Base-by-base conservation (phyloP, 352 stramenopile genomes). In the Pythium rishiriense region DNA sequence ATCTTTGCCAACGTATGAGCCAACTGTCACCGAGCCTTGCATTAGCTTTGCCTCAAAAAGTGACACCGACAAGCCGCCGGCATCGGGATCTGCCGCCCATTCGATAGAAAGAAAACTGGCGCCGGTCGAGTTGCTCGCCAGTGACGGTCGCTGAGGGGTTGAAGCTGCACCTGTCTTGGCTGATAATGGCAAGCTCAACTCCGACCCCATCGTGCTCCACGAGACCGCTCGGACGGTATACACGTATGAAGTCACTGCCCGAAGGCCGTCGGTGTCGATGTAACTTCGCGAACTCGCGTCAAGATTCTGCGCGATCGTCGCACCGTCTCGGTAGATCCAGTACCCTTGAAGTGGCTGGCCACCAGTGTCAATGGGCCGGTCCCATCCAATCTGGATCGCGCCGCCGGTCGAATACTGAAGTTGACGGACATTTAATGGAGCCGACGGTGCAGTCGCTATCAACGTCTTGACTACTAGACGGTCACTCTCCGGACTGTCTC, bases 331-430 rank as follows among this genome's bases (percentile, higher is more conserved):
- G 58, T 88, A 90, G 0, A 91, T 50, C 62, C 66, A 76, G 41
- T 87, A 91, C 2, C 63, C 62, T 14, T 29, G 58, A 5, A 91
- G 70, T 0, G 75, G 67, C 19, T 83, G 72, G 0, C 83, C 83
- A 7, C 83, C 83, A 2, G 73, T 73, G 33, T 91, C 83, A n/a
- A 84, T 33, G 0, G 79, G 76, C 3, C 64, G 72, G 31, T 80
- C 67, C 83, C 83, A 91, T 7, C 69, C 76, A 26, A 90, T 78
- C 37, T 76, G 53, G n/a, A 91, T 74, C 1, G 79, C 66, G 3
- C 83, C 83, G 25, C 83, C 83, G 26, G 79, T 87, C 5, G 68
- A 68, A 26, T 79, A 84, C 0, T 19, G 9, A 6, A 83, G 50
- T 31, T 87, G 78, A 0, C 37, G 62, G 19, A 89, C 51, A 51